These are phyloP conservation scores for Tetradesmus lagerheimii DNA, from an alignment of 139 green algal genomes.

Conservation along the genomic window DNA sequence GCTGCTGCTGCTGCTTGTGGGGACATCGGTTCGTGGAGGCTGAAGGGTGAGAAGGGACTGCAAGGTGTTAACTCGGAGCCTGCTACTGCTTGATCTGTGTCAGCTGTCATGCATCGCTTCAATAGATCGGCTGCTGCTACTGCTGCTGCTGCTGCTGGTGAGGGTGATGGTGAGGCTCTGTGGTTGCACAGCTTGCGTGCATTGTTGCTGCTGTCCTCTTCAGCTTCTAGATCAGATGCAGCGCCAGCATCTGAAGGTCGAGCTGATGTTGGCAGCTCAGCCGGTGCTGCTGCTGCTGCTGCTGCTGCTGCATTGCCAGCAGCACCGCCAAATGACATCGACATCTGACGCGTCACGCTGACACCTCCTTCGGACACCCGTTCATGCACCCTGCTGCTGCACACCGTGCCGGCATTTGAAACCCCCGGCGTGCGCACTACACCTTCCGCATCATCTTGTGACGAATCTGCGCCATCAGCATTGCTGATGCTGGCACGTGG, in stretches of 20 bases:
- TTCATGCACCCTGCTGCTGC: not conserved
- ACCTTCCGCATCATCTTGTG: not conserved
- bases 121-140: not conserved
- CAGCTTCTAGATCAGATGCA: too few relatives aligned
- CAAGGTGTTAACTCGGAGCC: not conserved
- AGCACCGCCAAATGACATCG: not conserved
- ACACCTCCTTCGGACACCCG: not conserved
- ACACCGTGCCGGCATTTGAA: not conserved
- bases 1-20: not conserved
- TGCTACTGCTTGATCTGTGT: not conserved
- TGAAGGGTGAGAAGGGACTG: not conserved
- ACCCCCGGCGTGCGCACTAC: not conserved
- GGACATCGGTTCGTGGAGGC: not conserved
- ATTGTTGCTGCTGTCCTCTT: not conserved
- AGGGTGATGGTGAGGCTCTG: too few relatives aligned
- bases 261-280: not conserved
- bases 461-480: too few relatives aligned
- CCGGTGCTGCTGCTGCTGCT: not conserved
- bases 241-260: not conserved
- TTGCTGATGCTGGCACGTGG: not conserved
- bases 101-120: not conserved
- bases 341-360: not conserved
- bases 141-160: not conserved
- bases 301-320: not conserved
- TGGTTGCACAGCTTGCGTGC: too few relatives aligned